These are phyloP conservation scores for Opeltia flavorubescens DNA, from an alignment of 495 filamentous ascomycete genomes.

Conservation along the genomic window DNA sequence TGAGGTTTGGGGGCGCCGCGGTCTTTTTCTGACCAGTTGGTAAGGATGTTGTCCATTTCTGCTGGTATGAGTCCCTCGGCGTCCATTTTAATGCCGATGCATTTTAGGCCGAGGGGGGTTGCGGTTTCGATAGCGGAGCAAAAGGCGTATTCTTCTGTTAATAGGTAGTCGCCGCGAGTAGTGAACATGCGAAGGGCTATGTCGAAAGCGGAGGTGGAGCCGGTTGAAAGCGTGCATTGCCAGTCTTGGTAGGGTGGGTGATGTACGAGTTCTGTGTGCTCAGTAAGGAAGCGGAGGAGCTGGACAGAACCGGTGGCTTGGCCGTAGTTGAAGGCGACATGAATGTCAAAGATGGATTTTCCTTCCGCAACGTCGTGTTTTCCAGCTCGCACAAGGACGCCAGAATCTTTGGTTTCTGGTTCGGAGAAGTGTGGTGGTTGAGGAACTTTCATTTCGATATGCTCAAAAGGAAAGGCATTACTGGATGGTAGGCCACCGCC, in stretches of 20 bases:
- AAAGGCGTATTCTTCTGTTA: constrained; percentile 84
- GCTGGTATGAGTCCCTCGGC: constrained; percentile 57
- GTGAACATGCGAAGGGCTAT: constrained; percentile 64
- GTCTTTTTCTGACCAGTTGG: constrained; percentile 47
- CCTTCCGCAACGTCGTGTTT: constrained; percentile 69
- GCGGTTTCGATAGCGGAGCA: constrained; percentile 70
- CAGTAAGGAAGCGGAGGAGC: constrained; percentile 73
- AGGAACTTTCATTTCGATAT: constrained; percentile 55
- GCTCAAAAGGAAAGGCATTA: constrained; percentile 77
- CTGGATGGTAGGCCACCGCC: constrained; percentile 83
- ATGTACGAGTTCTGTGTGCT: constrained; percentile 77
- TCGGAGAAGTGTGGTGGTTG: constrained; percentile 53
- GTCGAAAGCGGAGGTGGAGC: constrained; percentile 68
- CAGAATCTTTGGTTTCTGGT: constrained; percentile 38
- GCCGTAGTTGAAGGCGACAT: constrained; percentile 79
- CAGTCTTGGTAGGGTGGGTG: constrained; percentile 74
- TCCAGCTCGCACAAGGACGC: constrained; percentile 44
- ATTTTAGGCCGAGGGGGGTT: constrained; percentile 56
- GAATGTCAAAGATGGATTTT: constrained; percentile 55
- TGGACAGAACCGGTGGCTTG: constrained; percentile 77
- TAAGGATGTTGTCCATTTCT: constrained; percentile 49
- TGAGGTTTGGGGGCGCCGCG: constrained; percentile 54
- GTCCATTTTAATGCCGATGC: constrained; percentile 66
- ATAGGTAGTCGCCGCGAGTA: constrained; percentile 52
- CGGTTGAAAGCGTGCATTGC: constrained; percentile 59